Conservation (phyloP, 345 rosid species). For the Psidium guajava region DNA sequence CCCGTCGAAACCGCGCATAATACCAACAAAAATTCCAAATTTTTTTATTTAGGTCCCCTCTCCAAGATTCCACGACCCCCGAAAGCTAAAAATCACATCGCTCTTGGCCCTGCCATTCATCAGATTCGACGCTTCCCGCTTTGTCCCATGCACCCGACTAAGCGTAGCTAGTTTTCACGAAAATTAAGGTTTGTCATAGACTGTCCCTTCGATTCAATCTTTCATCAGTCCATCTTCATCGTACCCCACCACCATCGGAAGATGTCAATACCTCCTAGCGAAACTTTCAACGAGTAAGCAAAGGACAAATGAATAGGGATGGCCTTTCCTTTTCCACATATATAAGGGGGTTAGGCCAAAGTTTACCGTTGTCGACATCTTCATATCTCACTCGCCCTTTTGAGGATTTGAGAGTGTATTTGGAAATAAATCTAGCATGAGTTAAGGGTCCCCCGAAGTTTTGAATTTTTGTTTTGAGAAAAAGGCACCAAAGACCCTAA, state of each 20-base stretch:
- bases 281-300: background rate
- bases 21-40: conserved; percentile 9
- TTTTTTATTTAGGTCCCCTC: conserved; percentile 1
- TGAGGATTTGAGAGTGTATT: background rate
- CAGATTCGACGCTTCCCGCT: conserved; percentile 6
- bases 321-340: background rate
- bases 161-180: background rate
- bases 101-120: conserved; percentile 2
- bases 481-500: too few species aligned
- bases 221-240: background rate
- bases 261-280: background rate
- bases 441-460: background rate
- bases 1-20: conserved; percentile 10
- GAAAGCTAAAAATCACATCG: background rate
- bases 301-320: background rate
- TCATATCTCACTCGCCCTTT: background rate
- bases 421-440: background rate
- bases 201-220: background rate
- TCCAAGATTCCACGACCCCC: conserved; percentile 20
- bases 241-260: background rate
- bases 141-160: background rate
- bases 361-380: background rate
- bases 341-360: background rate
- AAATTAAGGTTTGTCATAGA: background rate
- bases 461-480: background rate